These are phyloP conservation scores for Nissolia schottii DNA, from an alignment of 306 rosid species.

Conservation along the genomic window DNA sequence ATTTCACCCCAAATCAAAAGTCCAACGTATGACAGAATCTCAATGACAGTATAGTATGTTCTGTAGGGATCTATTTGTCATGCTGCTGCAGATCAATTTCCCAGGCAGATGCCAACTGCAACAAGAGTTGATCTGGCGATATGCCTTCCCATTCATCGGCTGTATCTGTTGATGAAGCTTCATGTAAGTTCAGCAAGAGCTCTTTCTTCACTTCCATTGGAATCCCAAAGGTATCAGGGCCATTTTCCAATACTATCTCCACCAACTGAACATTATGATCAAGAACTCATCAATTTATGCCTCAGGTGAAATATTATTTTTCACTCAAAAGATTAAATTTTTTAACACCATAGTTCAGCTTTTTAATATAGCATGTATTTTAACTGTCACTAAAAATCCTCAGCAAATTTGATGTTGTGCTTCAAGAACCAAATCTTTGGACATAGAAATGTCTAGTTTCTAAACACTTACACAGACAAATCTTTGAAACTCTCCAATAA, in stretches of 20 bases:
- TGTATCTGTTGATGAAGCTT: constrained; percentile 69
- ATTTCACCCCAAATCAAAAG: constrained; percentile 8
- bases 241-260: constrained; percentile 73
- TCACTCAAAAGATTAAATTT: neutral
- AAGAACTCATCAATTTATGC: constrained; percentile 2
- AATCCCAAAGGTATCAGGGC: constrained; percentile 65
- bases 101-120: constrained; percentile 92
- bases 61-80: constrained; percentile 38
- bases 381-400: constrained; percentile 3
- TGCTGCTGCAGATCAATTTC: constrained; percentile 71
- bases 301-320: constrained; percentile 10
- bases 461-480: neutral
- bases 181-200: constrained; percentile 70
- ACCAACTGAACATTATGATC: constrained; percentile 54
- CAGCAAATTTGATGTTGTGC: neutral
- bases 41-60: neutral
- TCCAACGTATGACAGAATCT: neutral
- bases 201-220: constrained; percentile 81
- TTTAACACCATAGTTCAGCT: no score
- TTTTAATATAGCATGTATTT: neutral
- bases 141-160: constrained; percentile 93
- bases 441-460: neutral
- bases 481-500: neutral
- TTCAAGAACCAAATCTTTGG: constrained; percentile 11
- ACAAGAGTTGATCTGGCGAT: constrained; percentile 67